Conservation (phyloP, 805 yeast genomes). For the Zygoascus ofunaensis region DNA sequence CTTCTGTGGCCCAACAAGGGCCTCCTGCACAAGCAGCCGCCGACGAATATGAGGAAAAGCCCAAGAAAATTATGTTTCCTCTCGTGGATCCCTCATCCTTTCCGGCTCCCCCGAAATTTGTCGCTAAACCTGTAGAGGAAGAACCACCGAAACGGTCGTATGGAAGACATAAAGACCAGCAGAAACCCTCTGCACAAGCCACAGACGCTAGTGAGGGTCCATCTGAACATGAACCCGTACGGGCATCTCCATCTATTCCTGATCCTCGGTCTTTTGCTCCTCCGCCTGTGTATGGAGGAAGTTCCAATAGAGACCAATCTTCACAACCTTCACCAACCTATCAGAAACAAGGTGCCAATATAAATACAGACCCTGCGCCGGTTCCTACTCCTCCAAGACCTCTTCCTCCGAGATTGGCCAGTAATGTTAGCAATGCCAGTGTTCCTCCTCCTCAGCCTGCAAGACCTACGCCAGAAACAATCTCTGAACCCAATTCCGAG, state of each 20-base stretch:
- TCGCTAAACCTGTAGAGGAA: neutral
- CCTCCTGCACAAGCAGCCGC: neutral
- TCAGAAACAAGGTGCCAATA: no score
- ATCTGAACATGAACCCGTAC: no score
- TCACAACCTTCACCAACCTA: neutral
- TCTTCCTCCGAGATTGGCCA: neutral
- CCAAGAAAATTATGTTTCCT: slow-evolving; percentile 32
- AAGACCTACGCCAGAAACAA: neutral
- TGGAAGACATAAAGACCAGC: neutral
- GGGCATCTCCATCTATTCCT: slow-evolving; percentile 15
- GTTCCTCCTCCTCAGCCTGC: neutral
- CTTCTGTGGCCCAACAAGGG: neutral
- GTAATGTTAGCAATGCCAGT: neutral
- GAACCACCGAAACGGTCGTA: slow-evolving; percentile 1
- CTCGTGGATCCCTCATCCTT: slow-evolving; percentile 68
- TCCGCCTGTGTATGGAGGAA: slow-evolving; percentile 16
- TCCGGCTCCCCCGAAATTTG: slow-evolving; percentile 1
- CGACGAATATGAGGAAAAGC: neutral
- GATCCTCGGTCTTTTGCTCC: slow-evolving; percentile 23
- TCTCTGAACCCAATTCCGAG: neutral
- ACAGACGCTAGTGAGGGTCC: no score
- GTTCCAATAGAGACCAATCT: neutral
- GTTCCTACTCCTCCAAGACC: neutral
- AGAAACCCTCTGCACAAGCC: neutral
- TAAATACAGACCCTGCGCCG: neutral